phyloP scores from a whole-genome alignment of 2,329 filamentous ascomycete species.

The Xylariaceae sp. region DNA sequence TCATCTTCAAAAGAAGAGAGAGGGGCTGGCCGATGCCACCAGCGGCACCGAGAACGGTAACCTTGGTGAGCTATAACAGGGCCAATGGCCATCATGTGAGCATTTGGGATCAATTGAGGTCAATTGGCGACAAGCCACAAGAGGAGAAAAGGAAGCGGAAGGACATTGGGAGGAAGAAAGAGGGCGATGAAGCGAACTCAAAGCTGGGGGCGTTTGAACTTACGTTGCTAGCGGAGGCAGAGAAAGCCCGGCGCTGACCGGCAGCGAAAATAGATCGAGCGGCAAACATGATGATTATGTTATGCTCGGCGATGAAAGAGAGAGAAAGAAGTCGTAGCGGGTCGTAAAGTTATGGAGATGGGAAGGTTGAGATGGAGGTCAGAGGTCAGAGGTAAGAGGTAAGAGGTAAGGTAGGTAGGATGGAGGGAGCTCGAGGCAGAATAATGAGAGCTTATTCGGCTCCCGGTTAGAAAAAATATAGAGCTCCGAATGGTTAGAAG shows the following conservation, averaged over 20 bases:
- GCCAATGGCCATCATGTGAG: constrained; percentile 15
- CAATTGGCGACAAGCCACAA: background rate
- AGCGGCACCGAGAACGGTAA: constrained; percentile 91
- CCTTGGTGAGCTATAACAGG: constrained; percentile 75
- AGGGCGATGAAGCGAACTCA: background rate
- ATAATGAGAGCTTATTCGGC: too few relatives aligned
- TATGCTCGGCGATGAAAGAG: background rate
- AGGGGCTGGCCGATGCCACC: constrained; percentile 98
- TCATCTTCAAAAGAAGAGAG: constrained; percentile 97
- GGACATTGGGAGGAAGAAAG: constrained; percentile 7
- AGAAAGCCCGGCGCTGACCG: constrained; percentile 73
- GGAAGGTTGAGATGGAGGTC: background rate
- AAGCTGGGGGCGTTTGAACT: constrained; percentile 29
- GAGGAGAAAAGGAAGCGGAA: constrained; percentile 7
- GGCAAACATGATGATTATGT: constrained; percentile 24
- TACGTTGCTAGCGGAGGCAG: constrained; percentile 72
- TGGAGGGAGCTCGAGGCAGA: background rate
- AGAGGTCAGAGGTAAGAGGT: background rate
- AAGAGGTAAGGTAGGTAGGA: background rate
- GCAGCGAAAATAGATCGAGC: constrained; percentile 31
- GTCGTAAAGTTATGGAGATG: background rate
- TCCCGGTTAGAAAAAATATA: too few relatives aligned
- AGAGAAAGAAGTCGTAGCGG: background rate
- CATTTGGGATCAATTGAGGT: constrained; percentile 4
- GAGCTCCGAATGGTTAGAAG: too few relatives aligned